Conservation (phyloP, 2,329 filamentous ascomycete genomes). For the Graphilbum fragrans region DNA sequence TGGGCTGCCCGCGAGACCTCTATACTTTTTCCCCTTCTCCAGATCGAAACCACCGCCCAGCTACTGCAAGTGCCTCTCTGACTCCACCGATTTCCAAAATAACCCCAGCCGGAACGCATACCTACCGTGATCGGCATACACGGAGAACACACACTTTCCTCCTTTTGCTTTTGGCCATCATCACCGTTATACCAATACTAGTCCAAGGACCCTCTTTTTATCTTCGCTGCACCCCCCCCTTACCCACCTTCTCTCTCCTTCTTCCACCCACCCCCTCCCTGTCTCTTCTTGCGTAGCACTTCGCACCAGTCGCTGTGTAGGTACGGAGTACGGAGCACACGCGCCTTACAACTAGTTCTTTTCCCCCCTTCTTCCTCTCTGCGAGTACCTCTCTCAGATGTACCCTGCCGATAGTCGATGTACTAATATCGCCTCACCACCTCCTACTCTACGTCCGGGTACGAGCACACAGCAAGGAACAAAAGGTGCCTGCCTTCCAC, state of each 20-base stretch:
- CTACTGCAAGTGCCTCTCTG: neutral
- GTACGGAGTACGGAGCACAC: neutral
- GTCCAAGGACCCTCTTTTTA: constrained; percentile 3
- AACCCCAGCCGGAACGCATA: constrained; percentile 1
- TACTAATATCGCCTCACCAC: neutral
- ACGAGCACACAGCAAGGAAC: neutral
- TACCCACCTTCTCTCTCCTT: neutral
- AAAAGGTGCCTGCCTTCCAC: constrained; percentile 5
- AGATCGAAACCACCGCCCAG: neutral
- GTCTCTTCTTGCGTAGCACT: neutral
- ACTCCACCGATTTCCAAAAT: constrained; percentile 1
- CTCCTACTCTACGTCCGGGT: neutral
- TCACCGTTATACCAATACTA: neutral
- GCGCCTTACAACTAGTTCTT: neutral
- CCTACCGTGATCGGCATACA: constrained; percentile 3
- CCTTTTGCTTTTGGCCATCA: neutral
- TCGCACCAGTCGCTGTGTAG: neutral
- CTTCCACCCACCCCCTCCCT: neutral
- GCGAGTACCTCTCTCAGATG: neutral
- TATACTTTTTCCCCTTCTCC: neutral
- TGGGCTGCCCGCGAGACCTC: neutral
- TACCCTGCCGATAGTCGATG: neutral
- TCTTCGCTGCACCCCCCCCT: neutral
- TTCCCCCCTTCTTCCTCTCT: neutral
- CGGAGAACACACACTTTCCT: neutral